A percentile compares a stretch with the other conserved stretches of the same genome.
Conservation (phyloP, 2,329 filamentous ascomycete species). For the Colletotrichum somersetense region DNA sequence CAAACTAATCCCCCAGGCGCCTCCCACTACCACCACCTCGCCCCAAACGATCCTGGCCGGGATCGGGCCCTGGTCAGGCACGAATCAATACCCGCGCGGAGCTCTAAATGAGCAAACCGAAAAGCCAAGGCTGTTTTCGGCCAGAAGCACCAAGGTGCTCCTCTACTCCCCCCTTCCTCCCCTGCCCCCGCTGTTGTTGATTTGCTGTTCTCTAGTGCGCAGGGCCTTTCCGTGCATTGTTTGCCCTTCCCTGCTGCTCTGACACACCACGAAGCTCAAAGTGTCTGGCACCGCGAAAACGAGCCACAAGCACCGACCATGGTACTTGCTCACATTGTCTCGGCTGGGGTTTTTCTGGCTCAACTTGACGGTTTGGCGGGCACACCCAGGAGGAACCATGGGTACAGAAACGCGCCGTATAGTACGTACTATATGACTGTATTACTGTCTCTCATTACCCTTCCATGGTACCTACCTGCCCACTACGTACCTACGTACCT, state of each 20-base stretch:
- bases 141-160: neutral
- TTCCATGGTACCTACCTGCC: no score
- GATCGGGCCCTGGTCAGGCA: conserved; percentile 24
- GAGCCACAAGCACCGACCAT: conserved; percentile 24
- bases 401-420: neutral
- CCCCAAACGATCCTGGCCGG: neutral
- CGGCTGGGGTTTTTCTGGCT: neutral
- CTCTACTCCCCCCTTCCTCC: no score
- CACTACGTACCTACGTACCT: no score
- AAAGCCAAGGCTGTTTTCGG: conserved; percentile 18
- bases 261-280: conserved; percentile 10
- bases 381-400: neutral
- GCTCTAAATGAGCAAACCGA: conserved; percentile 32
- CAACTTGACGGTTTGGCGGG: neutral
- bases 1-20: neutral
- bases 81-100: conserved; percentile 40
- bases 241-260: conserved; percentile 1
- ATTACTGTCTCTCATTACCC: neutral
- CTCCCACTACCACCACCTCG: no score
- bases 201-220: neutral
- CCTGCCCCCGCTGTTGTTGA: neutral
- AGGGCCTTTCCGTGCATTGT: conserved; percentile 1
- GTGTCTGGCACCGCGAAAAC: conserved; percentile 23
- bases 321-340: conserved; percentile 1
- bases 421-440: neutral